phyloP scores from a whole-genome alignment of 2,329 filamentous ascomycete genomes.

The Aspergillus sp. region DNA sequence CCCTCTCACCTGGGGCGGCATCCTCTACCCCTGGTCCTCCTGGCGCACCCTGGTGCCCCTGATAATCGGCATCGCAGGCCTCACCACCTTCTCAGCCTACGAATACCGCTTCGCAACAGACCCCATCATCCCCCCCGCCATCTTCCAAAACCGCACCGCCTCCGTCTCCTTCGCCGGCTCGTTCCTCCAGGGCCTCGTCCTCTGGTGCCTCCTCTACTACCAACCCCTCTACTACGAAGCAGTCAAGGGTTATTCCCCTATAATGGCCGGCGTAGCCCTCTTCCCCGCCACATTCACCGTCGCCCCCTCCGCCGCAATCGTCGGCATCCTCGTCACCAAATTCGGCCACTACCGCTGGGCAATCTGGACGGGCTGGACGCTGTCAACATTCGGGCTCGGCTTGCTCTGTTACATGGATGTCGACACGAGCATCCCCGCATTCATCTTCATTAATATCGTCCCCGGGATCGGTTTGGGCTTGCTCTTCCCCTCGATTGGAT shows the following conservation, averaged over 20 bases:
- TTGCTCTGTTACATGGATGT: conserved; percentile 28
- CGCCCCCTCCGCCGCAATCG: conserved; percentile 27
- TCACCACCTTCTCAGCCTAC: conserved; percentile 23
- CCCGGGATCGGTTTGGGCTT: conserved; percentile 26
- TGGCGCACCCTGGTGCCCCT: conserved; percentile 31
- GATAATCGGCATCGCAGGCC: conserved; percentile 26
- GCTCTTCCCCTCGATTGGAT: conserved; percentile 26
- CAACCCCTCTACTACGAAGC: conserved; percentile 50
- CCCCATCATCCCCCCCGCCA: conserved; percentile 42
- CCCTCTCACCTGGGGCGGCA: conserved; percentile 32
- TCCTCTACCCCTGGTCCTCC: conserved; percentile 29
- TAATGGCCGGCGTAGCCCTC: conserved; percentile 30
- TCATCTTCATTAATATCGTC: conserved; percentile 33
- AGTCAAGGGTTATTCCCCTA: conserved; percentile 35
- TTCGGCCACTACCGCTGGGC: conserved; percentile 35
- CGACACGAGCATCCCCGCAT: conserved; percentile 25
- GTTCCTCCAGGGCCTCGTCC: conserved; percentile 18
- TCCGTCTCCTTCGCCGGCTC: conserved; percentile 1
- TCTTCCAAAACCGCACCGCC: conserved; percentile 47
- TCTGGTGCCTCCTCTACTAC: conserved; percentile 29
- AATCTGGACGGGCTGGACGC: conserved; percentile 27
- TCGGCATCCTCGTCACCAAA: conserved; percentile 32
- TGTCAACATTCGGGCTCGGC: conserved; percentile 28
- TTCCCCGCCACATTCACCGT: conserved; percentile 28
- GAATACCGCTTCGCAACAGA: conserved; percentile 20